Conservation (phyloP, 164 flowering plant species). For the Litsea cubeba region DNA sequence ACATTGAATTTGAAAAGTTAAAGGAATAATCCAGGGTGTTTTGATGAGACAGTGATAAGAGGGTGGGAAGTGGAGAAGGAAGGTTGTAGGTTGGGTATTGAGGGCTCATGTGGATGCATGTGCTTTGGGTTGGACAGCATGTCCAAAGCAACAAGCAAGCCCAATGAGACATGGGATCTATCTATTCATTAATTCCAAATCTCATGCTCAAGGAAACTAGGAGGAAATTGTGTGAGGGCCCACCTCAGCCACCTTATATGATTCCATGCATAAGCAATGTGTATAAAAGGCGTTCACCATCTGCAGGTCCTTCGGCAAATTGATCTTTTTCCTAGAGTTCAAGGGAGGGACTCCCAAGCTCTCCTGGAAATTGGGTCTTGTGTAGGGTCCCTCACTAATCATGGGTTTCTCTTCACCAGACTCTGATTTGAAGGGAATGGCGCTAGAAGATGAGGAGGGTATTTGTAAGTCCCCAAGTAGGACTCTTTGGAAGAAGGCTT, state of each 20-base stretch:
- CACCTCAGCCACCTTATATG: background rate
- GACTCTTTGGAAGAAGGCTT: slow-evolving; percentile 17
- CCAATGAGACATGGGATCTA: background rate
- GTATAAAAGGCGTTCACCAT: background rate
- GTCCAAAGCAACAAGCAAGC: slow-evolving; percentile 14
- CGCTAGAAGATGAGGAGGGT: slow-evolving; percentile 15
- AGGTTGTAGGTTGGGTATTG: slow-evolving; percentile 12
- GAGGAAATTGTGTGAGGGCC: slow-evolving; percentile 12
- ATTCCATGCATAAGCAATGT: background rate
- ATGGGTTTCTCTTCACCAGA: slow-evolving; percentile 28
- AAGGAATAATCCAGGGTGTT: slow-evolving; percentile 84
- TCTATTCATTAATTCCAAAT: background rate
- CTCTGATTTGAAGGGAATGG: slow-evolving; percentile 18
- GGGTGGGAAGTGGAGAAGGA: slow-evolving; percentile 13
- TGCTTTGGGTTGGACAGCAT: slow-evolving; percentile 48
- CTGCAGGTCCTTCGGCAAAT: background rate
- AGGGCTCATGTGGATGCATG: slow-evolving; percentile 65
- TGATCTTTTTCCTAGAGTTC: background rate
- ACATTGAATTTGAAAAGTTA: slow-evolving; percentile 18
- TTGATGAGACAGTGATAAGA: slow-evolving; percentile 28
- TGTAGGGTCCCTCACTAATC: slow-evolving; percentile 8
- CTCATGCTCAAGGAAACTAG: background rate
- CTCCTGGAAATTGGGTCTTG: slow-evolving; percentile 15
- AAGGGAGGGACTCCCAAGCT: background rate
- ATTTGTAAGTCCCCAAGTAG: slow-evolving; percentile 6